Evolutionary conservation across 139 green algal genomes (phyloP).

Genomic region (Chlorella sorokiniana): DNA sequence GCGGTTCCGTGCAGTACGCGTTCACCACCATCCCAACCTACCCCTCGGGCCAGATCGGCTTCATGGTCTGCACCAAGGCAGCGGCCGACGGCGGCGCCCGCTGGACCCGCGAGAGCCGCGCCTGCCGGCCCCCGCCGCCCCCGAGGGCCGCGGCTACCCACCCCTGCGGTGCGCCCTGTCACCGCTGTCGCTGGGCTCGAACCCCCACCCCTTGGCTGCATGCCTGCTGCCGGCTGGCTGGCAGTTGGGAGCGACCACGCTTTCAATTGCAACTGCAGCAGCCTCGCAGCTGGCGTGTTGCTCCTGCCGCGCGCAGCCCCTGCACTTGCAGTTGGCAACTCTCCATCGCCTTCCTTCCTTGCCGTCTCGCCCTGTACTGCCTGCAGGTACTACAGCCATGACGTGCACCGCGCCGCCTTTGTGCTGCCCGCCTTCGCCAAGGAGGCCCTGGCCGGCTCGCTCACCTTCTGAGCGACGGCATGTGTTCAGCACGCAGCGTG

Average conservation of each 20-base stretch:
- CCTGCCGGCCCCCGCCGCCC: slow-evolving; percentile 43
- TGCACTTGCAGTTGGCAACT: neutral
- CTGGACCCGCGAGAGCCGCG: slow-evolving; percentile 59
- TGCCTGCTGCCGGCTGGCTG: neutral
- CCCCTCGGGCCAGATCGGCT: slow-evolving; percentile 96
- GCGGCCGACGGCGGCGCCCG: slow-evolving; percentile 20
- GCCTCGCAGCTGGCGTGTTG: neutral
- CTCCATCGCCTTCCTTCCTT: neutral
- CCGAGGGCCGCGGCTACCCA: slow-evolving; percentile 34
- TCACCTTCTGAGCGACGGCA: slow-evolving; percentile 34
- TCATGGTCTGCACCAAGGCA: slow-evolving; percentile 95
- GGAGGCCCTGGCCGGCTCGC: slow-evolving; percentile 60
- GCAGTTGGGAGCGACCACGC: no score
- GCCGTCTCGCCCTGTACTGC: neutral
- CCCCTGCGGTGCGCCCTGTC: slow-evolving; percentile 40
- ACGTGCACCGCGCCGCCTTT: slow-evolving; percentile 90
- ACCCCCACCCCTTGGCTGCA: neutral
- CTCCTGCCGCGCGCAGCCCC: neutral
- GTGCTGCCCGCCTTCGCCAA: slow-evolving; percentile 90
- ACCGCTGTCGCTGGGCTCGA: neutral
- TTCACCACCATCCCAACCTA: slow-evolving; percentile 98
- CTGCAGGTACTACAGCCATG: slow-evolving; percentile 89
- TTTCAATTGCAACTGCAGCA: no score
- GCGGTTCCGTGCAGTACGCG: slow-evolving; percentile 89
- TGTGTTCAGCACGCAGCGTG: neutral